These are phyloP conservation scores for Tylopilus rubrobrunneus DNA, from an alignment of 768 basidiomycete species.

Conservation along the genomic window DNA sequence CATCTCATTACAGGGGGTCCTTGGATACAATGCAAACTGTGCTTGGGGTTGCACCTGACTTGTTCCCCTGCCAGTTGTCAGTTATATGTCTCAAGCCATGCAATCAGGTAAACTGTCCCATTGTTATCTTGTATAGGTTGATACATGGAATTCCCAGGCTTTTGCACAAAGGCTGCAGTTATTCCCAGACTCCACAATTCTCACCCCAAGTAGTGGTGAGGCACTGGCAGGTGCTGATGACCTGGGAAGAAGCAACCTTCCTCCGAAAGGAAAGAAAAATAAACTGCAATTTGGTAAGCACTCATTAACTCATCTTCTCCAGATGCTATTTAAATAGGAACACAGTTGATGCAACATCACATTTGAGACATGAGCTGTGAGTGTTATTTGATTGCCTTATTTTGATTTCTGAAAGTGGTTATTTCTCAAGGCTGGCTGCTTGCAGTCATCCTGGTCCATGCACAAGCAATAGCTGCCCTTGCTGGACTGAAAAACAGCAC, in stretches of 20 bases:
- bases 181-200: slow-evolving; percentile 17
- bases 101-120: slow-evolving; percentile 33
- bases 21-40: slow-evolving; percentile 31
- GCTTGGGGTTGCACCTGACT: slow-evolving; percentile 42
- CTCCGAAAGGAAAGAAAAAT: slow-evolving; percentile 1
- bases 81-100: slow-evolving; percentile 46
- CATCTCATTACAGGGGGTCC: slow-evolving; percentile 5
- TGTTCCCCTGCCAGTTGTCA: slow-evolving; percentile 48
- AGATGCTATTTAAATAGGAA: neutral
- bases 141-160: slow-evolving; percentile 1
- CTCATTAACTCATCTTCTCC: neutral
- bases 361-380: slow-evolving; percentile 12
- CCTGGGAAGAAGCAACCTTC: neutral
- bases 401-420: neutral
- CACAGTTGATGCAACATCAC: slow-evolving; percentile 9
- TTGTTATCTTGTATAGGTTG: neutral
- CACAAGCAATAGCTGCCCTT: slow-evolving; percentile 36
- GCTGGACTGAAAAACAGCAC: slow-evolving; percentile 35
- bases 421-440: slow-evolving; percentile 27
- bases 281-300: slow-evolving; percentile 17
- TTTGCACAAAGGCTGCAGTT: slow-evolving; percentile 21
- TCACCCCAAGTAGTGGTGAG: neutral
- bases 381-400: neutral
- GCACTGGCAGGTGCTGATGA: slow-evolving; percentile 2
- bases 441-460: slow-evolving; percentile 52